Percentiles rank a stretch among this genome's conserved stretches.
Conservation (phyloP, 306 rosid genomes). For the Gastrolobium bilobum region DNA sequence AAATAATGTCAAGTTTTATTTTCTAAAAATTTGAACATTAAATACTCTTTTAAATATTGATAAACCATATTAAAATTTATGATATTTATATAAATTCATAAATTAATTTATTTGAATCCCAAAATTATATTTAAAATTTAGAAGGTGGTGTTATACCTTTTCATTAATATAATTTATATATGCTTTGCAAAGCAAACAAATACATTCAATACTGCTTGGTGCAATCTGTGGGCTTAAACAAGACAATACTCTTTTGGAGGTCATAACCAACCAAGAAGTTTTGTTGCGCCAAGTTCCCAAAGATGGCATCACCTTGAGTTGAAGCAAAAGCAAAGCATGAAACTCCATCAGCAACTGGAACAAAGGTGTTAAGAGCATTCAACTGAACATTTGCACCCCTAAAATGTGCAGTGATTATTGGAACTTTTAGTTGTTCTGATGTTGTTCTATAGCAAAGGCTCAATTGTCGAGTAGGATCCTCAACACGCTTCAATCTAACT, state of each 20-base stretch:
- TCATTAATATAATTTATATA: no score
- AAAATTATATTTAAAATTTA: no score
- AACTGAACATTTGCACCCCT: constrained; percentile 44
- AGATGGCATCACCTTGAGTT: not conserved
- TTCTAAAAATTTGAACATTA: no score
- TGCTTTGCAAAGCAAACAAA: no score
- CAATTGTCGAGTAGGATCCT: not conserved
- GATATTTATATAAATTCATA: no score
- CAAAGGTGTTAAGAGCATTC: constrained; percentile 43
- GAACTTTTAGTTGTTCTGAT: not conserved
- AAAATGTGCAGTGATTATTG: constrained; percentile 44
- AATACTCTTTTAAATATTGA: no score
- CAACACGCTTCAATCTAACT: not conserved
- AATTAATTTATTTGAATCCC: no score
- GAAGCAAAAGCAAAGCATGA: constrained; percentile 53
- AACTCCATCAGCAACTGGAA: not conserved
- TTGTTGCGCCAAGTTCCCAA: constrained; percentile 58
- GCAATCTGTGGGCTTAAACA: constrained; percentile 59
- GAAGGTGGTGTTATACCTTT: no score
- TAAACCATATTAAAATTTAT: no score
- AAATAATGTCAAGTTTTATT: no score
- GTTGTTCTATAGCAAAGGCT: constrained; percentile 40
- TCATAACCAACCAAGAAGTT: constrained; percentile 63
- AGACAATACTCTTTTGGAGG: constrained; percentile 18
- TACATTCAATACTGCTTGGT: not conserved